These are phyloP conservation scores for Tripidium arundinaceum DNA, from an alignment of 202 grass and related monocot genomes.

Conservation along the genomic window DNA sequence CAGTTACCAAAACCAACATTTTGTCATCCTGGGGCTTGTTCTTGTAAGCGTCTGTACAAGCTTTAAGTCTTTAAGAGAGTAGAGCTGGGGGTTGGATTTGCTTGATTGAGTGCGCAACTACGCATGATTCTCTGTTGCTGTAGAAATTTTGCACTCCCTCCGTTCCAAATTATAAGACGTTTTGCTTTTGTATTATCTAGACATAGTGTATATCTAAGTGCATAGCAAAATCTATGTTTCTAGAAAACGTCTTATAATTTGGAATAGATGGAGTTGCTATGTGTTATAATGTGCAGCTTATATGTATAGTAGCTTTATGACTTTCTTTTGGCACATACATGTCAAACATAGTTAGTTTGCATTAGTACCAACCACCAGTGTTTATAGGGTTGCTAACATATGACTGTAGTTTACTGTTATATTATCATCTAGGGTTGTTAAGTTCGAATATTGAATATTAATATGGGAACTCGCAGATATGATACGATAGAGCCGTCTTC, in stretches of 20 bases:
- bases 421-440: slow-evolving; percentile 28
- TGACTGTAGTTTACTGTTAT: not conserved
- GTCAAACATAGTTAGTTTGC: slow-evolving; percentile 4
- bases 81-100: not conserved
- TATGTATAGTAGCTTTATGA: not conserved
- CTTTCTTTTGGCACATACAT: not conserved
- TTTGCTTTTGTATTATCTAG: too few species aligned
- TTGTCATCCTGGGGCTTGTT: not conserved
- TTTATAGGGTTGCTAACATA: slow-evolving; percentile 8
- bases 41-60: not conserved
- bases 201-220: too few species aligned
- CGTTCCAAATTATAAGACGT: too few species aligned
- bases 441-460: slow-evolving; percentile 69
- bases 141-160: not conserved
- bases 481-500: slow-evolving; percentile 59
- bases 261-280: not conserved
- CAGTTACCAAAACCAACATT: not conserved
- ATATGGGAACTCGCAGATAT: slow-evolving; percentile 75
- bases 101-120: not conserved
- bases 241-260: too few species aligned
- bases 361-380: not conserved
- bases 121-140: not conserved
- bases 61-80: not conserved
- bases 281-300: not conserved
- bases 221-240: too few species aligned